Base-by-base conservation (phyloP, 1,284 basidiomycete genomes). In the Cutaneotrichosporon curvatum region DNA sequence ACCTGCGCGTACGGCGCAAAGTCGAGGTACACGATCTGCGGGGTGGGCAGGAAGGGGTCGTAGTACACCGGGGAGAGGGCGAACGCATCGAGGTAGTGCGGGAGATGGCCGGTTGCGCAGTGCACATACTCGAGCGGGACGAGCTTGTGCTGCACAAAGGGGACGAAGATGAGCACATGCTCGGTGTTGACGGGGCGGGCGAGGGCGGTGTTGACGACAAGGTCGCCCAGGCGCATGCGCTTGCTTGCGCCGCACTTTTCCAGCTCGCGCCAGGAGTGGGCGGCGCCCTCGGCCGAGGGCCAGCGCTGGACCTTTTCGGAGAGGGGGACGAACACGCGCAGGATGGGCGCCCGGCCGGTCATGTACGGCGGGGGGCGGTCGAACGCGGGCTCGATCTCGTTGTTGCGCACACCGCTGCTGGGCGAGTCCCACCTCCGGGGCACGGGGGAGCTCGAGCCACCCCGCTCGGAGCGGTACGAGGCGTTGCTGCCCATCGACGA, bases 11-110 rank as follows among this genome's bases (percentile, higher is more conserved):
- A 73, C 16, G 67, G 70, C 10, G 55, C 49, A 31, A 73, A 59
- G 49, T 72, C 63, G 48, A 72, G 63, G 51, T 61, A 65, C 41
- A 73, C 41, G 40, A 73, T 62, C 49, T 69, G 65, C 18, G 71
- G 68, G 3, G 56, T 39, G 0, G 70, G 62, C 4, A 73, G 57
- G 48, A 72, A 64, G 7, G 68, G 62, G 50, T 69, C 63, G 49
- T 70, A 71, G 56, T 72, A 72, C 1, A 66, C 65, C n/a, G 72
- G 72, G 15, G 71, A 63, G 8, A 71, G 45, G n/a, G 59, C 42
- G 50, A 73, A 68, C 8, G 62, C 65, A 48, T 72, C 61, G 35
- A 73, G 43, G 45, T 64, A 65, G 14, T 57, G 53, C 14, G 72
- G 72, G 6, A 73, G 59, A 53, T 71, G 65, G 2, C 67, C 67